Evolutionary conservation across 306 rosid species (phyloP), one percentile per base, ranked within the genome.

Genomic region (Cajanus cajan): DNA sequence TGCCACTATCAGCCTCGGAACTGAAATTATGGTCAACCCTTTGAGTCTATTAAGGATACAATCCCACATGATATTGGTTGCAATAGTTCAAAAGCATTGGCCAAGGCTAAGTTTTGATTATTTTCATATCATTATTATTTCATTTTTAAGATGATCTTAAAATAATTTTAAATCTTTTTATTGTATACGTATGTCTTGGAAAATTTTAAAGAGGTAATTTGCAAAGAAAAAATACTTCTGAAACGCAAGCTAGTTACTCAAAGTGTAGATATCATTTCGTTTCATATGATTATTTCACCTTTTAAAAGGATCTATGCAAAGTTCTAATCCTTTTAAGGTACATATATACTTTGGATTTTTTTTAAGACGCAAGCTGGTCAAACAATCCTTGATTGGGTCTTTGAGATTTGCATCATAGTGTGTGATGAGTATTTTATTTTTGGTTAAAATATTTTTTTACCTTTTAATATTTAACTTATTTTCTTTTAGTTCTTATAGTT

Each of bases 21-120:
- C 13, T 76, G 6, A 65, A 70, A 80, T 45, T 65, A 25, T 37
- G 71, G 79, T 70, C 76, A 54, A 84, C 51, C 21, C 54, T 31
- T 76, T 19, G 28, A 51, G 64, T 71, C 24, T 44, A 37, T 36
- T 79, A 33, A 37, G 52, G 48, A 52, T 72, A 8, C 68, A 39
- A 62, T 34, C 25, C 43, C 74, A 51, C 70, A 43, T 71, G 25
- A 43, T 21, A 24, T 19, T 71, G 12, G 70, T 39, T 36, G 52
- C 14, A 18, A 43, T 31, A 43, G 22, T 22, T 65, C 43, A 54
- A 54, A 51, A 18, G n/a, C 12, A 39, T 28, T 11, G 2, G 59
- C 25, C 15, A 19, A 28, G 24, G 51, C 8, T 14, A 28, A 40
- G 64, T 78, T 68, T 40, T 43, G 54, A n/a, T 24, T 68, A 1